Conservation (phyloP, 371 early-diverging fungal genomes). For the Mortierella sp. region DNA sequence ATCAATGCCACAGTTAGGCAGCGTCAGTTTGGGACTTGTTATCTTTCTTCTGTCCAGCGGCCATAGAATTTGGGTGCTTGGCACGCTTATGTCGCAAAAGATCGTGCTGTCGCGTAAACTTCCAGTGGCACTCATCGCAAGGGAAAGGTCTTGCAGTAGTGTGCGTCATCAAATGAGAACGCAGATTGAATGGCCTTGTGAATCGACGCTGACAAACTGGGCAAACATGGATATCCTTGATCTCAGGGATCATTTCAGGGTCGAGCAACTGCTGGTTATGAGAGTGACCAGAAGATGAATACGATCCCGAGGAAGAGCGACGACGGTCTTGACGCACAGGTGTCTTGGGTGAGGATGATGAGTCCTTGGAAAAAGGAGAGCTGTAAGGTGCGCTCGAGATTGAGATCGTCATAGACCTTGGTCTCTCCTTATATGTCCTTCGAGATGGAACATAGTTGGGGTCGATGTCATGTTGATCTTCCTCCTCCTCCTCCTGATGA, state of each 20-base stretch:
- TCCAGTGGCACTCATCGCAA: slow-evolving; percentile 68
- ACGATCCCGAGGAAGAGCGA: slow-evolving; percentile 37
- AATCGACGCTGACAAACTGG: slow-evolving; percentile 67
- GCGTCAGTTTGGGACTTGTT: not conserved
- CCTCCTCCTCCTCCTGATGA: slow-evolving; percentile 27
- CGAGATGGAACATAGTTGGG: slow-evolving; percentile 16
- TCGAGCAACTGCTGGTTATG: slow-evolving; percentile 33
- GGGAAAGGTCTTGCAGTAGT: slow-evolving; percentile 78
- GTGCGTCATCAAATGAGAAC: slow-evolving; percentile 72
- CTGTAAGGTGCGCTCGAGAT: slow-evolving; percentile 19
- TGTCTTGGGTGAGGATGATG: slow-evolving; percentile 13
- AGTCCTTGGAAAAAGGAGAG: slow-evolving; percentile 30
- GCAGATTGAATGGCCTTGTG: slow-evolving; percentile 69
- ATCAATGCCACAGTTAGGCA: not conserved
- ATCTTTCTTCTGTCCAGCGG: slow-evolving; percentile 15
- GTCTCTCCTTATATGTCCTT: slow-evolving; percentile 11
- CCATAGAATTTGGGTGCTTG: slow-evolving; percentile 42
- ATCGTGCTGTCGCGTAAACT: slow-evolving; percentile 81
- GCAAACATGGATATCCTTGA: slow-evolving; percentile 59
- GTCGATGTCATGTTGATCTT: slow-evolving; percentile 5
- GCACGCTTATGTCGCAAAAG: slow-evolving; percentile 76
- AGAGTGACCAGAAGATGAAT: slow-evolving; percentile 19
- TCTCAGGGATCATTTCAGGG: slow-evolving; percentile 35
- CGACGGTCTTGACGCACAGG: slow-evolving; percentile 49
- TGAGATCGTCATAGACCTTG: slow-evolving; percentile 25